A percentile compares a stretch with the other conserved stretches of the same genome.
Conservation (phyloP, 345 rosid genomes). For the Brassica juncea region DNA sequence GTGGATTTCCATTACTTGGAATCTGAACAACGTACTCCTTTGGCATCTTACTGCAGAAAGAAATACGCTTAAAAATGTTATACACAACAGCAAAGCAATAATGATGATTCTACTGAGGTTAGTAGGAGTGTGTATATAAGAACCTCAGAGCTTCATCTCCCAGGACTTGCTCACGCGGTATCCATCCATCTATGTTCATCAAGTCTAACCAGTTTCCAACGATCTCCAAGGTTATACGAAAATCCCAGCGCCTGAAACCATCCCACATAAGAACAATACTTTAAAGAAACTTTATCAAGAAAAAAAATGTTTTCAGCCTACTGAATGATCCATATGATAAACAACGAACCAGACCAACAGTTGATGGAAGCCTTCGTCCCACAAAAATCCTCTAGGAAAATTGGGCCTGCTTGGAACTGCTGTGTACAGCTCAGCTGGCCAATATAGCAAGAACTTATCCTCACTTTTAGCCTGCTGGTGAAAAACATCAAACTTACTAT, state of each 20-base stretch:
- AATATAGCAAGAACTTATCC: constrained; percentile 61
- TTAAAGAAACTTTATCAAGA: not conserved
- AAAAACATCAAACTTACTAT: not conserved
- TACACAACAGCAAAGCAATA: not conserved
- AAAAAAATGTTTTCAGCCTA: not conserved
- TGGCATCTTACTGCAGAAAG: constrained; percentile 71
- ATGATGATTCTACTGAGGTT: constrained; percentile 8
- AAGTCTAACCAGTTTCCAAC: constrained; percentile 95
- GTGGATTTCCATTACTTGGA: constrained; percentile 91
- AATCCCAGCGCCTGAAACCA: constrained; percentile 82
- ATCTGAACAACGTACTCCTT: constrained; percentile 74
- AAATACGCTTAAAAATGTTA: not conserved
- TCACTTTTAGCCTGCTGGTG: constrained; percentile 53
- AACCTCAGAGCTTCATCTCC: constrained; percentile 95
- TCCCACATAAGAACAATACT: not conserved
- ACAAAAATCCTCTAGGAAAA: constrained; percentile 92
- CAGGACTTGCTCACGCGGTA: constrained; percentile 83
- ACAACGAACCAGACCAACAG: constrained; percentile 68
- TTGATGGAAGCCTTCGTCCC: constrained; percentile 99
- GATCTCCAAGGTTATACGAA: constrained; percentile 77
- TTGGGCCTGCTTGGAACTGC: constrained; percentile 94
- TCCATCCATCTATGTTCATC: constrained; percentile 95
- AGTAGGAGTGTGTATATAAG: not conserved
- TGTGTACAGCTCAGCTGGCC: constrained; percentile 95
- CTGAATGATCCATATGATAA: not conserved